Base-by-base conservation (phyloP, 2,329 filamentous ascomycete species). In the Hymenoscyphus infarciens region DNA sequence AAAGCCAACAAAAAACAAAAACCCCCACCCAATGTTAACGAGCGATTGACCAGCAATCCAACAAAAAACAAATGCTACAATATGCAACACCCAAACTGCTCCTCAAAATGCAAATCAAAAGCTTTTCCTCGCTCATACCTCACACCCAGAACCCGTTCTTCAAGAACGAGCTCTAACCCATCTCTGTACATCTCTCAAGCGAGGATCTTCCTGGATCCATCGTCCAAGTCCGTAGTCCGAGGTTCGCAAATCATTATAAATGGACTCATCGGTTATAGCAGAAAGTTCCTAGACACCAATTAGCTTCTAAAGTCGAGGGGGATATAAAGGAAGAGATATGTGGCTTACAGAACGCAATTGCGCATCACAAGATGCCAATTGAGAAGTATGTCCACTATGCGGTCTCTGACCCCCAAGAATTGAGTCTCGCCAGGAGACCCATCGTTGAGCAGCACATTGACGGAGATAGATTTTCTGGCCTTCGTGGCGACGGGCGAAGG, bases 191-290 rank as follows among this genome's bases (percentile, higher is more conserved):
- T 79, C 77, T 60, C 82, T 77, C 59, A 87, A 75, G 67, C 80
- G 83, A 2, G 85, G 85, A 71, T 88, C 85, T 71, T 88, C 85
- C 66, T 76, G 79, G 69, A 81, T 85, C 85, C 85, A 88, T 75
- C 84, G 83, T 70, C 83, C 83, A 75, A 83, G 79, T 61, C 74
- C 71, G 29, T 80, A 75, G 71, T 88, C 85, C 22, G 80, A 80
- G 39, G 76, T 72, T 64, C 81, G 79, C 61, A 87, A 78, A 63
- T 86, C 79, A 56, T 76, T 73, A 73, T 87, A 87, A 64, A 88
- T 78, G 39, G 75, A 71, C 60, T 87, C 83, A 73, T 88, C 85
- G 49, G 81, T 85, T 67, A 87, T 81, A 45, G 77, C 77, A 35
- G 80, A 76, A 55, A 88, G 77, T 69, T 87, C 85, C 86, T 85